Evolutionary conservation across 2,329 filamentous ascomycete genomes (phyloP), one percentile per base, ranked within the genome.

Genomic region (Aspergillus proliferans): DNA sequence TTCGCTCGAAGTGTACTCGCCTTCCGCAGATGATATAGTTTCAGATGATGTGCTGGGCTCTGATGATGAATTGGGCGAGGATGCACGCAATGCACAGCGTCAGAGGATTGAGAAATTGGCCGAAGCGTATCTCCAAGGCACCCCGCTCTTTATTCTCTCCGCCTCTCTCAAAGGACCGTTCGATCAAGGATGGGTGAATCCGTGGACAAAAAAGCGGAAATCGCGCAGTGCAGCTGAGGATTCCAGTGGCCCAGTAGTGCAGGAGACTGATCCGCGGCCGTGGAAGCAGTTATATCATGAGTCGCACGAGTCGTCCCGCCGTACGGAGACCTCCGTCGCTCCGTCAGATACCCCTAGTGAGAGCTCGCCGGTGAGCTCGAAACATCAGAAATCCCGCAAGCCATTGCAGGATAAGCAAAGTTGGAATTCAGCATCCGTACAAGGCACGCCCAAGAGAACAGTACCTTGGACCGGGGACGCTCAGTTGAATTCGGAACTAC

Each of bases 91-190:
- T 12, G 64, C 67, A 6, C 75, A 72, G 55, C 63, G 62, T n/a
- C 65, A 65, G 50, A 66, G 70, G 50, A 71, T 75, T 42, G 72
- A 76, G 58, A 62, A 54, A 33, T 60, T 70, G 28, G 73, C 61
- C 15, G 64, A 64, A 41, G 61, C 67, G 7, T 75, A 76, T 58
- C 58, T 74, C 36, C 58, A 69, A 30, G 74, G 74, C 22, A 59
- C 63, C 24, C 64, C 66, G 14, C 58, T 74, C 8, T 75, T 74
- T 48, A 76, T 77, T 41, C 58, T 72, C 9, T 74, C 69, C 5
- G 74, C 74, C 10, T 66, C 66, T 7, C 60, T 77, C 18, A 67
- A 62, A 40, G 75, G 75, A 0, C 74, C 74, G 1, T 72, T 77
- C 28, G 65, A 71, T 4, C 51, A 65, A 21, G 65, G 57, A 22